phyloP scores from a whole-genome alignment of 176 grass and related monocot species.

The Aegilops bicornis region DNA sequence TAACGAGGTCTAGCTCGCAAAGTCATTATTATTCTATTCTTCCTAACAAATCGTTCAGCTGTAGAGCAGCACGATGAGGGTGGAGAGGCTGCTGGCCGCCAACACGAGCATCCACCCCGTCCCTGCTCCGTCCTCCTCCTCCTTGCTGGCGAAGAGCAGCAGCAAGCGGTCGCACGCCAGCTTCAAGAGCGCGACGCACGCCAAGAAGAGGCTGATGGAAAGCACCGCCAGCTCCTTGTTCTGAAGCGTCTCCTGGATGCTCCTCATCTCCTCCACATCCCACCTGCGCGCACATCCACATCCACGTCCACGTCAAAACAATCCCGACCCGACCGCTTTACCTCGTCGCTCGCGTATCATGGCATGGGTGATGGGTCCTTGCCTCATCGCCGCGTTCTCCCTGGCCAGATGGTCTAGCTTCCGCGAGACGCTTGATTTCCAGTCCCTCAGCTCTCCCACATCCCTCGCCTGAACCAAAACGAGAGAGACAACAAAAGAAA shows the following conservation, averaged over 20 bases:
- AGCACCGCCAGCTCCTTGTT: constrained; percentile 70
- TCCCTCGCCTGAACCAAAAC: constrained; percentile 49
- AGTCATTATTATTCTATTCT: background rate
- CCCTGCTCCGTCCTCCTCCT: constrained; percentile 18
- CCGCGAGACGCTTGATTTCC: constrained; percentile 55
- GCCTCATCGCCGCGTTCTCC: constrained; percentile 73
- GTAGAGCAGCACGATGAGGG: constrained; percentile 60
- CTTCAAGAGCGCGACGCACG: constrained; percentile 68
- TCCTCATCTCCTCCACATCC: constrained; percentile 54
- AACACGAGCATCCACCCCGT: constrained; percentile 64
- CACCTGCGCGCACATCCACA: constrained; percentile 41
- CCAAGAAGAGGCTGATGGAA: constrained; percentile 63
- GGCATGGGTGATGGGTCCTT: background rate
- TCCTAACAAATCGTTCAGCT: background rate
- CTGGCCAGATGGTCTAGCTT: constrained; percentile 59
- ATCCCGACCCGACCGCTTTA: background rate
- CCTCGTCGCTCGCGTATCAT: background rate
- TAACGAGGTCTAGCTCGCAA: background rate
- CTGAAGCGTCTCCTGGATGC: constrained; percentile 64
- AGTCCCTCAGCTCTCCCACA: constrained; percentile 52
- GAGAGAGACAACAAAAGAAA: background rate
- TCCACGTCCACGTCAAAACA: background rate
- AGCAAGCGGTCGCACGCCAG: constrained; percentile 52
- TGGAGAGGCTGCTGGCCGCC: constrained; percentile 59
- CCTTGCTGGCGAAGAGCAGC: constrained; percentile 29